phyloP scores from a whole-genome alignment of 2,329 filamentous ascomycete species.

The Aspergillus viridinutans region DNA sequence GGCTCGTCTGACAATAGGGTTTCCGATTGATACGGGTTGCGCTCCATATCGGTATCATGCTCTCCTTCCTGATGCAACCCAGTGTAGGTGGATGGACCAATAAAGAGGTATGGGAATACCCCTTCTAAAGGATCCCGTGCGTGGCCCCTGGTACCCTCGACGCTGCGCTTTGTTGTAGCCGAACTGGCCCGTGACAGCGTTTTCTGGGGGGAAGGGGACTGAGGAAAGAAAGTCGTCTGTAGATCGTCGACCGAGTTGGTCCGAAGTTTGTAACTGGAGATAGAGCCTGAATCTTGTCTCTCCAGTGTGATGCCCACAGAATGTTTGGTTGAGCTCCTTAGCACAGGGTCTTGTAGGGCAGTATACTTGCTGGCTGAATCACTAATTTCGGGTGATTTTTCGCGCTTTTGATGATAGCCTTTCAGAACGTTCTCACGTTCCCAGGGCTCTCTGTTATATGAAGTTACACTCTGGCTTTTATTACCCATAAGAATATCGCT shows the following conservation, averaged over 20 bases:
- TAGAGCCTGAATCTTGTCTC: conserved; percentile 23
- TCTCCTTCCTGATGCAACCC: conserved; percentile 22
- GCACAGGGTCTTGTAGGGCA: conserved; percentile 9
- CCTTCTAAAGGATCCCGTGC: conserved; percentile 62
- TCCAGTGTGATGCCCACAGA: conserved; percentile 17
- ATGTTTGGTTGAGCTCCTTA: conserved; percentile 11
- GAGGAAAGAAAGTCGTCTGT: conserved; percentile 17
- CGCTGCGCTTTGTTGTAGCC: conserved; percentile 33
- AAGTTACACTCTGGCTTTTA: conserved; percentile 37
- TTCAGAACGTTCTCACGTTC: conserved; percentile 50
- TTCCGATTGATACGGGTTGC: conserved; percentile 21
- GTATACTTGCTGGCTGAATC: conserved; percentile 14
- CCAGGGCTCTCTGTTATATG: conserved; percentile 47
- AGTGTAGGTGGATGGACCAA: conserved; percentile 58
- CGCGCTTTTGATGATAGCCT: conserved; percentile 45
- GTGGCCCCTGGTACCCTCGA: conserved; percentile 53
- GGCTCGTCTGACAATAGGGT: conserved; percentile 36
- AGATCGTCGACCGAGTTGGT: conserved; percentile 15
- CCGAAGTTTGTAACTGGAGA: conserved; percentile 17
- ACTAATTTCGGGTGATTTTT: conserved; percentile 9
- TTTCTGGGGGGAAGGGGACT: conserved; percentile 26
- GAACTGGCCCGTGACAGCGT: conserved; percentile 27
- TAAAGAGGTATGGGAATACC: conserved; percentile 67
- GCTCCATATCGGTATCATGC: conserved; percentile 6
- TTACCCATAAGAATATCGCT: conserved; percentile 13